Base-by-base conservation (phyloP, 2,329 filamentous ascomycete species). In the Orbilia blumenaviensis region DNA sequence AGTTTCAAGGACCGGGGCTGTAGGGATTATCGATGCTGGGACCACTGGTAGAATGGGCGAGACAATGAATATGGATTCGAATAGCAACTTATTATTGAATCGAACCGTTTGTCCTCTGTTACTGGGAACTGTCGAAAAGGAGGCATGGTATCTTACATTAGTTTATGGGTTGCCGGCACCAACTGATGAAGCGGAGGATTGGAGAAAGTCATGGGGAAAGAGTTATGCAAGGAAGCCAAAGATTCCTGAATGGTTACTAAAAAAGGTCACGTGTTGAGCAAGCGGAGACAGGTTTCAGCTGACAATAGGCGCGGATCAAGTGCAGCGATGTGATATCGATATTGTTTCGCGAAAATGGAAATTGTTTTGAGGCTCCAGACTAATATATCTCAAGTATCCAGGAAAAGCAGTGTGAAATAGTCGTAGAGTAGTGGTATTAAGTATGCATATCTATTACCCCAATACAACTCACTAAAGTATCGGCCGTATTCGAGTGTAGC, bases 91-190 rank as follows among this genome's bases (percentile, higher is more conserved):
- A 34, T 85, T 93, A 1, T 89, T 92, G 83, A 88, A 89, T 72
- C 84, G 91, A 72, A 92, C 90, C 2, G 86, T 91, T 44, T 87
- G 94, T 79, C 92, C 92, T 23, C 89, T 89, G 29, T 82, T 94
- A 80, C 87, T 89, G 80, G 85, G 87, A 77, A 89, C 88, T 25
- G 81, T 93, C 36, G 83, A 84, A 63, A 84, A 85, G 79, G 86
- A 84, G 27, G 85, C 84, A 38, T 92, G 89, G 89, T 91, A 92
- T 81, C 86, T 91, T 2, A 89, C 89, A 9, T 91, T 87, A 2
- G 87, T 94, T 29, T 93, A 90, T 83, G 91, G 90, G 16, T 86
- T 91, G 82, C 90, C 91, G n/a, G n/a, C n/a, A n/a, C n/a, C n/a
- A 0, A 84, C 85, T 12, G 52, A 48, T 5, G 77, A 66, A 50